Conservation (phyloP, 768 basidiomycete species). For the Panus rudis region DNA sequence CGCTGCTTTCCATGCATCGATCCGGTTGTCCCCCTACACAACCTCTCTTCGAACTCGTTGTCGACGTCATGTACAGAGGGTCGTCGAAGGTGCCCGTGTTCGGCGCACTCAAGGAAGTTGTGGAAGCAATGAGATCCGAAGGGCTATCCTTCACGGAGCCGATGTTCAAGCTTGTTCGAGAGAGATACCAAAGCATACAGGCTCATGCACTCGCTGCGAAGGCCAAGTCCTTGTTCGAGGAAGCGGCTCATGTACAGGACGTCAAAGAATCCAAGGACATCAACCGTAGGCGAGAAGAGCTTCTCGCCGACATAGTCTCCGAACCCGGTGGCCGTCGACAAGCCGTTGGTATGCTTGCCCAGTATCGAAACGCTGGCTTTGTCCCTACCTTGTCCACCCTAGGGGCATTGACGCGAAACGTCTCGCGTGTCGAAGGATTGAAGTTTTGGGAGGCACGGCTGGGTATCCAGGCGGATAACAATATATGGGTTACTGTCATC, state of each 20-base stretch:
- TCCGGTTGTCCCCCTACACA: not conserved
- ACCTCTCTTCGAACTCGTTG: not conserved
- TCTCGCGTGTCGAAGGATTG: conserved; percentile 36
- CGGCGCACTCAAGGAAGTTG: not conserved
- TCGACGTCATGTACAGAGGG: not conserved
- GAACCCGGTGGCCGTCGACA: not conserved
- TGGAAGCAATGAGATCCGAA: not conserved
- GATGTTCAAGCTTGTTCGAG: not conserved
- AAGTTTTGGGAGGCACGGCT: conserved; percentile 35
- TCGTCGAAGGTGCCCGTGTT: not conserved
- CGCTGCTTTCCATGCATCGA: conserved; percentile 1
- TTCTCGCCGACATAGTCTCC: not conserved
- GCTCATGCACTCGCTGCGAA: not conserved
- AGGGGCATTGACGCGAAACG: conserved; percentile 36
- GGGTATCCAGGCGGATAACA: conserved; percentile 30
- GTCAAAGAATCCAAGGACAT: not conserved
- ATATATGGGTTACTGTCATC: conserved; percentile 53
- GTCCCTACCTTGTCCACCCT: conserved; percentile 26
- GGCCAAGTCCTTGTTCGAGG: no score
- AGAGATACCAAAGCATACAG: not conserved
- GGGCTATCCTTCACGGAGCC: not conserved
- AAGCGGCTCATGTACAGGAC: no score
- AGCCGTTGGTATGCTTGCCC: not conserved
- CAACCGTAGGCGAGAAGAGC: not conserved
- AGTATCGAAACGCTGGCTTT: conserved; percentile 24